Base-by-base conservation (phyloP, 2,329 filamentous ascomycete genomes). In the Epichloe gansuensis region DNA sequence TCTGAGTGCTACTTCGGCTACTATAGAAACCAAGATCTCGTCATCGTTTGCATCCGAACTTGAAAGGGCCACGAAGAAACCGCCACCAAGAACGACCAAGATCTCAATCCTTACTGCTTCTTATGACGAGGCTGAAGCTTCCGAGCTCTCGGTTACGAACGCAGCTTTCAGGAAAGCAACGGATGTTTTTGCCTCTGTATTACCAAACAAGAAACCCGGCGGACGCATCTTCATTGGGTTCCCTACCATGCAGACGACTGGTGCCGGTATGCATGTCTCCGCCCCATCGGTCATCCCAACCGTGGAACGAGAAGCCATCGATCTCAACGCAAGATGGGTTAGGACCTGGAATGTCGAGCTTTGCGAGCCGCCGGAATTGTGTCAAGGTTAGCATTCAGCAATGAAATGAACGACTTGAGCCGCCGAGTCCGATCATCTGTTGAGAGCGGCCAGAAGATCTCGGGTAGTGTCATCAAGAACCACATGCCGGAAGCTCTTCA, bases 191-290 rank as follows among this genome's bases (percentile, higher is more conserved):
- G 81, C 86, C 1, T 93, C 91, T 1, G 91, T 98, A 1, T 71
- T 97, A 5, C 93, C 93, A 2, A 89, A 81, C 53, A 94, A 90
- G 66, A 87, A 88, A 60, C 79, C 80, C 0, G 81, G 81, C 8
- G 93, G 93, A 6, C 84, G 88, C 51, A 87, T 98, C 52, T 98
- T 97, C 63, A 98, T 98, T 62, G 93, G 93, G 0, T 98, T 98
- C 63, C 91, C 93, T 3, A 98, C 93, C 1, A 91, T 91, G 60
- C 93, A 98, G 71, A 98, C 93, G 0, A 98, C 94, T 0, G 93
- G 91, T 52, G 83, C 91, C 31, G 87, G 91, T 15, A 86, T 94
- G 65, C 93, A 98, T 67, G 86, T 98, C 34, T 97, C 91, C 12
- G 93, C 93, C 0, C 93, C 91, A 1, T 96, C 91, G 0, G 84